phyloP scores from a whole-genome alignment of 31 red algal genomes.

The Odonthalia washingtoniensis region DNA sequence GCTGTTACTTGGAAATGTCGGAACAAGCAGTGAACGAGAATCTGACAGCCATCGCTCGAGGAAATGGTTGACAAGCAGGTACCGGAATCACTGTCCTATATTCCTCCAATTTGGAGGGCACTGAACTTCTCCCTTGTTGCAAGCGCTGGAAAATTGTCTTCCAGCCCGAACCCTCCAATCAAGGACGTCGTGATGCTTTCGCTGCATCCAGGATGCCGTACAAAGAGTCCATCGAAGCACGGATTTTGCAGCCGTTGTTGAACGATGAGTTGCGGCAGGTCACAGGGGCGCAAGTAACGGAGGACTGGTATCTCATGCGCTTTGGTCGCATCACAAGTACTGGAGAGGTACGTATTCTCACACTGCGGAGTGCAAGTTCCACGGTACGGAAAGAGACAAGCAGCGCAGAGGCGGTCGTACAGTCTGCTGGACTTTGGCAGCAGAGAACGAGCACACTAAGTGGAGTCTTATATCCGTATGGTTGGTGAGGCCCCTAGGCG shows the following conservation, averaged over 20 bases:
- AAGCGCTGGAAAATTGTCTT: not conserved
- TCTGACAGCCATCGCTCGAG: not conserved
- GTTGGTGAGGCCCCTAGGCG: not conserved
- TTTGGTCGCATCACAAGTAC: not conserved
- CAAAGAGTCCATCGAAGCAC: not conserved
- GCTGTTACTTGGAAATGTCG: not conserved
- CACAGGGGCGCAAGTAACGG: not conserved
- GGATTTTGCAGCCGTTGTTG: not conserved
- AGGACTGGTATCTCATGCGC: constrained; percentile 6
- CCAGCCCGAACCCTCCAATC: not conserved
- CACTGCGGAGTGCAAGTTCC: not conserved
- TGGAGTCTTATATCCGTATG: not conserved
- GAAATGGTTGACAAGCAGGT: not conserved
- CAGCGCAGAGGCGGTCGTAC: not conserved
- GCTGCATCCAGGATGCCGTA: not conserved
- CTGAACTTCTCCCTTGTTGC: not conserved
- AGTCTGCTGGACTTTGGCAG: constrained; percentile 1
- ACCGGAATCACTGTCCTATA: not conserved
- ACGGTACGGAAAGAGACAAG: not conserved
- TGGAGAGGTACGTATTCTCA: not conserved
- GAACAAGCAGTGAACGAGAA: not conserved
- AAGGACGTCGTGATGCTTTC: not conserved
- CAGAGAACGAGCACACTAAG: not conserved
- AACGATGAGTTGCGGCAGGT: not conserved
- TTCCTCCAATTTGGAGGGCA: not conserved